These are phyloP conservation scores for Phytophthora hybrid DNA, from an alignment of 352 stramenopile genomes.

Conservation along the genomic window DNA sequence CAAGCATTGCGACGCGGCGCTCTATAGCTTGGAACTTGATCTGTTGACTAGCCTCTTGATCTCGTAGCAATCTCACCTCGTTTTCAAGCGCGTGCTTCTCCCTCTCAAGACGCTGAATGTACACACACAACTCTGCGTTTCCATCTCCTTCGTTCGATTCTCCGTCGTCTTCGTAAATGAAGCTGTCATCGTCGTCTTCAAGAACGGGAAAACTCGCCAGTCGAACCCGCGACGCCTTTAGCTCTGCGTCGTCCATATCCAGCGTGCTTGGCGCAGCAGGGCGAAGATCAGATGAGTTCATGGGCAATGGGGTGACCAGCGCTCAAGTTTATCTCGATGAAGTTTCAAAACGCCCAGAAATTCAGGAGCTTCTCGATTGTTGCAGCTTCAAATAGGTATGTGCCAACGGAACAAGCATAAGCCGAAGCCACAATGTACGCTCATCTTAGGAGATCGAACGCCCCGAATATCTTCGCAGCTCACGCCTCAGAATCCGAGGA, in stretches of 20 bases:
- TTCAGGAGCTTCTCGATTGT: background rate
- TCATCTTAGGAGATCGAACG: constrained; percentile 21
- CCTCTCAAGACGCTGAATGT: constrained; percentile 61
- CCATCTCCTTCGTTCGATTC: constrained; percentile 37
- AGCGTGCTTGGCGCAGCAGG: constrained; percentile 7
- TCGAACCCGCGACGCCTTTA: constrained; percentile 21
- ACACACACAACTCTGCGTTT: constrained; percentile 52
- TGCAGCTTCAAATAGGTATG: constrained; percentile 29
- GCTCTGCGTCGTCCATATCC: constrained; percentile 24
- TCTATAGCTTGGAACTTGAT: constrained; percentile 37
- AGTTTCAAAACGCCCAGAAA: constrained; percentile 29
- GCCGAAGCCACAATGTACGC: constrained; percentile 1
- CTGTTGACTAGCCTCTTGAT: constrained; percentile 51
- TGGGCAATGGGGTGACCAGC: constrained; percentile 12
- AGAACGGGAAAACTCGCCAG: constrained; percentile 33
- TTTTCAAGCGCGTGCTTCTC: constrained; percentile 54
- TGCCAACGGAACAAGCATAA: constrained; percentile 2
- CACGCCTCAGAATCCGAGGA: constrained; percentile 32
- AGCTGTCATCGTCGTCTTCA: constrained; percentile 41
- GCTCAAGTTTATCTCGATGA: background rate
- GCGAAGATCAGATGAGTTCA: constrained; percentile 27
- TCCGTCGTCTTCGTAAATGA: constrained; percentile 44
- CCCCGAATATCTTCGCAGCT: constrained; percentile 23
- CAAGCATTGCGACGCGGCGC: constrained; percentile 49
- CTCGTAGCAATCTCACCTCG: constrained; percentile 48